Evolutionary conservation across 73 alveolate genomes (phyloP).

Genomic region (Vitrella brassicaformis): DNA sequence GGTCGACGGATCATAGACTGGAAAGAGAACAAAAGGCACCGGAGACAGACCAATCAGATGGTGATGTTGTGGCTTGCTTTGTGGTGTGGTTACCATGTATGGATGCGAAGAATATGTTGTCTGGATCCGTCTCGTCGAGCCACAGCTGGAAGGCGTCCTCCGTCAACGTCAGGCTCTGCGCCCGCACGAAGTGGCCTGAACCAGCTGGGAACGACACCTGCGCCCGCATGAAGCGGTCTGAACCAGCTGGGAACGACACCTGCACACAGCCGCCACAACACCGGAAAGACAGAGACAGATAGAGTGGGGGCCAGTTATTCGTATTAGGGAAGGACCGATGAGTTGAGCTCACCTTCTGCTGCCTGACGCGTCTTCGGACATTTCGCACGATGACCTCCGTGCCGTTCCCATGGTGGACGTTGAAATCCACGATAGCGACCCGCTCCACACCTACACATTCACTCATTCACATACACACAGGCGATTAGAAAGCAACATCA

Average conservation of each 20-base stretch:
- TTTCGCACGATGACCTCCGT: slow-evolving; percentile 79
- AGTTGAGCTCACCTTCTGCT: background rate
- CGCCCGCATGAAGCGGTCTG: background rate
- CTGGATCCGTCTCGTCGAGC: background rate
- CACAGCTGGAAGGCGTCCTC: background rate
- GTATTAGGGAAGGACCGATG: background rate
- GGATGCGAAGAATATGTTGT: background rate
- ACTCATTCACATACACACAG: background rate
- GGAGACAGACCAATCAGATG: too few species aligned
- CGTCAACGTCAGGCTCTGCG: background rate
- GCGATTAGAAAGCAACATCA: background rate
- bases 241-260: too few species aligned
- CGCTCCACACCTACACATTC: background rate
- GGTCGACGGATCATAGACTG: too few species aligned
- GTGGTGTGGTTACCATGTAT: too few species aligned
- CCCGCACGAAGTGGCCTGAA: background rate
- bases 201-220: too few species aligned
- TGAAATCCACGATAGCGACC: slow-evolving; percentile 86
- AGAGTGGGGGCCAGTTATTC: background rate
- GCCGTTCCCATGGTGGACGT: slow-evolving; percentile 97
- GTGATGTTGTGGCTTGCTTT: too few species aligned
- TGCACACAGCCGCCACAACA: too few species aligned
- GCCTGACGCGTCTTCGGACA: background rate
- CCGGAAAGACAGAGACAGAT: background rate
- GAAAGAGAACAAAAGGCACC: too few species aligned